These are phyloP conservation scores for Carallia brachiata DNA, from an alignment of 345 rosid species.

Conservation along the genomic window DNA sequence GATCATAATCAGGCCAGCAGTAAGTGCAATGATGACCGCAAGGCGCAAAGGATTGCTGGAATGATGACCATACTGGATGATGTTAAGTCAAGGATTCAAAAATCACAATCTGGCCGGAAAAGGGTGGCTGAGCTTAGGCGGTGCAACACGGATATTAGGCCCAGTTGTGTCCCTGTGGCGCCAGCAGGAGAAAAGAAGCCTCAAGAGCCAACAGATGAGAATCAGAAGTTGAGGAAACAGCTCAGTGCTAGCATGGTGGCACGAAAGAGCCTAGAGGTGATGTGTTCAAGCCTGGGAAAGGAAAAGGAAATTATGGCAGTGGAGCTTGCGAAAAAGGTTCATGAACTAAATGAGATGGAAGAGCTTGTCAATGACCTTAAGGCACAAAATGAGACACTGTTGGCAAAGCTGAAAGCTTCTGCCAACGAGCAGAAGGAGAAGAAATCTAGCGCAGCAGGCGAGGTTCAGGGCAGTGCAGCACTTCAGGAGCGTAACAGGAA, in stretches of 20 bases:
- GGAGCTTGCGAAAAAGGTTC: slow-evolving; percentile 64
- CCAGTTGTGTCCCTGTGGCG: slow-evolving; percentile 14
- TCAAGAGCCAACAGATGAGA: slow-evolving; percentile 33
- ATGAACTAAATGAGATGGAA: slow-evolving; percentile 56
- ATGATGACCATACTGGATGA: slow-evolving; percentile 77
- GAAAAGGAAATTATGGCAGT: slow-evolving; percentile 77
- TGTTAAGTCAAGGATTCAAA: slow-evolving; percentile 56
- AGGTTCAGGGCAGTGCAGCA: slow-evolving; percentile 27
- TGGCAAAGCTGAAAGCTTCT: slow-evolving; percentile 47
- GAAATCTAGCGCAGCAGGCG: slow-evolving; percentile 27
- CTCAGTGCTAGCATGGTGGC: slow-evolving; percentile 53
- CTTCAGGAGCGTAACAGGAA: slow-evolving; percentile 59
- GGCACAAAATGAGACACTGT: slow-evolving; percentile 53
- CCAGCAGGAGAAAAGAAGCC: slow-evolving; percentile 21
- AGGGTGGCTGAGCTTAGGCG: slow-evolving; percentile 58
- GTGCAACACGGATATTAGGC: slow-evolving; percentile 69
- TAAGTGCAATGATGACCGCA: slow-evolving; percentile 47
- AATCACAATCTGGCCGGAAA: slow-evolving; percentile 42
- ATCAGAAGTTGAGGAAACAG: slow-evolving; percentile 52
- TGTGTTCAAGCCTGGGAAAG: slow-evolving; percentile 83
- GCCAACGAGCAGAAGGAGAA: slow-evolving; percentile 42
- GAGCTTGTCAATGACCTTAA: slow-evolving; percentile 60
- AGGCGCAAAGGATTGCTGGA: slow-evolving; percentile 53
- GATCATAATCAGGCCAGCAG: slow-evolving; percentile 63
- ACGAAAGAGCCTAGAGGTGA: slow-evolving; percentile 66